These are phyloP conservation scores for Coemansia reversa DNA, from an alignment of 192 early-diverging fungal species.

Conservation along the genomic window DNA sequence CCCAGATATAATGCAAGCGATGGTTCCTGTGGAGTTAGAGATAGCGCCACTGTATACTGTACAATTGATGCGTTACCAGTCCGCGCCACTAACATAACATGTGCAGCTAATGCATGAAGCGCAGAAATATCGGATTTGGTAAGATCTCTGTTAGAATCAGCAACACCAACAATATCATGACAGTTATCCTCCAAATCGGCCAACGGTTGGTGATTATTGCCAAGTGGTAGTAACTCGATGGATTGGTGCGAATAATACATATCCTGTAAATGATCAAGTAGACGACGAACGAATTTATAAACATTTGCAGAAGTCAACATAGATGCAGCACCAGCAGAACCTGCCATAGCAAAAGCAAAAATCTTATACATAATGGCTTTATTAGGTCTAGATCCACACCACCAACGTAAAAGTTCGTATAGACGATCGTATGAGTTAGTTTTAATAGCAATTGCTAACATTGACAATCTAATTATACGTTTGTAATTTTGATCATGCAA, in stretches of 20 bases:
- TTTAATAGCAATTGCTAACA: slow-evolving; percentile 26
- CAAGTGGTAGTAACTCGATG: neutral
- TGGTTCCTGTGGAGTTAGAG: slow-evolving; percentile 32
- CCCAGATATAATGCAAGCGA: slow-evolving; percentile 37
- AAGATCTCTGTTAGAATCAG: slow-evolving; percentile 3
- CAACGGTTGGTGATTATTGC: neutral
- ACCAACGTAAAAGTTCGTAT: slow-evolving; percentile 42
- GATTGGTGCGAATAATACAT: slow-evolving; percentile 13
- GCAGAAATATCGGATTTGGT: slow-evolving; percentile 29
- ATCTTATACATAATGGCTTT: slow-evolving; percentile 30
- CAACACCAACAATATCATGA: neutral
- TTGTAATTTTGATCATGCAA: neutral
- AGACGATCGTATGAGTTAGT: slow-evolving; percentile 13
- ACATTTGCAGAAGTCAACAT: slow-evolving; percentile 33
- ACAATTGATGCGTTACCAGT: slow-evolving; percentile 7
- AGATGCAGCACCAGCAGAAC: slow-evolving; percentile 11
- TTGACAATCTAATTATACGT: slow-evolving; percentile 22
- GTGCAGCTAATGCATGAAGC: slow-evolving; percentile 32
- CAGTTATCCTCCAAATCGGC: neutral
- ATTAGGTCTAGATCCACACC: slow-evolving; percentile 38
- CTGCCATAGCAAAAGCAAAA: slow-evolving; percentile 27
- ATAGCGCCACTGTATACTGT: slow-evolving; percentile 43
- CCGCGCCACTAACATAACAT: slow-evolving; percentile 32
- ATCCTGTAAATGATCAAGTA: slow-evolving; percentile 29
- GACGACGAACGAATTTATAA: slow-evolving; percentile 50